Conservation (phyloP, 164 flowering plant genomes). For the Chloranthus sessilifolius region DNA sequence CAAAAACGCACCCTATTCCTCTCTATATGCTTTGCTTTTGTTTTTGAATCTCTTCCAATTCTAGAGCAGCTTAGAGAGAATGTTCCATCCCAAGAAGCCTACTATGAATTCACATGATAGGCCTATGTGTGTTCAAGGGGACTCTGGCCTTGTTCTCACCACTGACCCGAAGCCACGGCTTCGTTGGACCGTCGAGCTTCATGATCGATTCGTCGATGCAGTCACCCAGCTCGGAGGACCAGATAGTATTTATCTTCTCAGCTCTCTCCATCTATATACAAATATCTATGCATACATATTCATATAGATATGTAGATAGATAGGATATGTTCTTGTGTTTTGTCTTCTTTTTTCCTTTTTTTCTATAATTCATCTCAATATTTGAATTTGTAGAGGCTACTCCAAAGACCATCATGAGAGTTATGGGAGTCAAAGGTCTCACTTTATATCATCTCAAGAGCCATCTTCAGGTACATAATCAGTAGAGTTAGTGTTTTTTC, state of each 20-base stretch:
- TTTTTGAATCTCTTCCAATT: constrained; percentile 63
- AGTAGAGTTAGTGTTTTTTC: no score
- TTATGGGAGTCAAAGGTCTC: constrained; percentile 98
- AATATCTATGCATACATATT: no score
- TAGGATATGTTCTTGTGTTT: no score
- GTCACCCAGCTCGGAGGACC: constrained; percentile 98
- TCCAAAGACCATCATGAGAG: constrained; percentile 97
- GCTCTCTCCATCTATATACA: no score
- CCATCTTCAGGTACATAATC: constrained; percentile 80
- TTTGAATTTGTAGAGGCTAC: constrained; percentile 71
- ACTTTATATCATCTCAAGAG: constrained; percentile 99
- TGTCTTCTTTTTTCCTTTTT: background rate
- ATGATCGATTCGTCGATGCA: constrained; percentile 96
- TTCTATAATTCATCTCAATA: background rate
- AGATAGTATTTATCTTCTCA: constrained; percentile 46
- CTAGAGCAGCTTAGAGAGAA: constrained; percentile 38
- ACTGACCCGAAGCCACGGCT: constrained; percentile 99
- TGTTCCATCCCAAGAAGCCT: constrained; percentile 93
- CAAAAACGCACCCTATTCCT: constrained; percentile 80
- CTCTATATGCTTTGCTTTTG: constrained; percentile 54
- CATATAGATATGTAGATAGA: no score
- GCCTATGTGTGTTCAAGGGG: constrained; percentile 86
- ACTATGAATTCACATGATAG: constrained; percentile 74
- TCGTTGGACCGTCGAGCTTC: constrained; percentile 98
- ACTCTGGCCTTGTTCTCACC: constrained; percentile 97